These are phyloP conservation scores for Aeschynomene evenia DNA, from an alignment of 306 rosid species.

Conservation along the genomic window DNA sequence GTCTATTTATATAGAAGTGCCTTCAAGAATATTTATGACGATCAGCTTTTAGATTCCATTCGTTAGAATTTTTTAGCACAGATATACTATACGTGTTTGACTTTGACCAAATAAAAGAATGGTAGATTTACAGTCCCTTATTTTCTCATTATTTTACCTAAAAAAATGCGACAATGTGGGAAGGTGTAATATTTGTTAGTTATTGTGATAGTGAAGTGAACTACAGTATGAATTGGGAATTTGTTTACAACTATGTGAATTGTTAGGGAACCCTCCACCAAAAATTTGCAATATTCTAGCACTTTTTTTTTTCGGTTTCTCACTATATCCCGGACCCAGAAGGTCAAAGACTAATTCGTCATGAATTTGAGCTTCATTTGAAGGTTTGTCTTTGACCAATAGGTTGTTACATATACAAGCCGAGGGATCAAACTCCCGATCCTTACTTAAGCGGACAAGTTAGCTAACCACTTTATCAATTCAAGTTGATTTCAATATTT, in stretches of 20 bases:
- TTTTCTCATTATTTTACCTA: not conserved
- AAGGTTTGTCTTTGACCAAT: no score
- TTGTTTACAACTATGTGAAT: not conserved
- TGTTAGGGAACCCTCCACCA: not conserved
- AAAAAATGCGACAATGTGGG: not conserved
- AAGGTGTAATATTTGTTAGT: not conserved
- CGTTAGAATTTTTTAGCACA: not conserved
- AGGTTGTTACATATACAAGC: no score
- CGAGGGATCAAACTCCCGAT: no score
- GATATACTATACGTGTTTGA: not conserved
- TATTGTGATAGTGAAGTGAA: not conserved
- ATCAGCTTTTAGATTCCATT: not conserved
- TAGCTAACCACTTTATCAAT: no score
- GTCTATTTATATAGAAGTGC: not conserved
- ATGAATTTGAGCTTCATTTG: no score
- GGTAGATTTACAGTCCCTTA: not conserved
- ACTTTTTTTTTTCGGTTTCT: no score
- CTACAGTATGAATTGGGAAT: not conserved
- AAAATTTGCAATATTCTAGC: no score
- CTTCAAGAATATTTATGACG: not conserved
- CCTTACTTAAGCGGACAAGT: no score
- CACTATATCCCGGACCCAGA: no score
- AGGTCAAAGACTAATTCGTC: no score
- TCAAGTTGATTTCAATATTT: not conserved
- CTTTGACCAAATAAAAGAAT: not conserved